Evolutionary conservation across 768 basidiomycete genomes (phyloP).

Genomic region (Candolleomyces efflorescens): DNA sequence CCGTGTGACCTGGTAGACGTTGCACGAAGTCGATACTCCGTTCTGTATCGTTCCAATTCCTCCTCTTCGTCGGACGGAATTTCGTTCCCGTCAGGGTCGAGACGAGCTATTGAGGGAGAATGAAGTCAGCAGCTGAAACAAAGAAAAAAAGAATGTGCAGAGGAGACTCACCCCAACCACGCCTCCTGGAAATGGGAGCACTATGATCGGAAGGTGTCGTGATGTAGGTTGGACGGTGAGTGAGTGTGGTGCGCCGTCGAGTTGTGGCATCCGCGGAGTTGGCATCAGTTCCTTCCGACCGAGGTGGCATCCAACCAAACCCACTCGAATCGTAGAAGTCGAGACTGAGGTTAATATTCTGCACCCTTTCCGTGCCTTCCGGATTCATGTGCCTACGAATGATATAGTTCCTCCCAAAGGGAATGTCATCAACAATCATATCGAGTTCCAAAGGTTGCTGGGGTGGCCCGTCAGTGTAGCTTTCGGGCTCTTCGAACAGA

Average conservation of each 20-base stretch:
- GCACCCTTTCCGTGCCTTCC: slow-evolving; percentile 35
- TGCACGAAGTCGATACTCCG: slow-evolving; percentile 41
- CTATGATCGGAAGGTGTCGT: background rate
- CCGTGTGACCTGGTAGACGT: slow-evolving; percentile 1
- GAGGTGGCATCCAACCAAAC: background rate
- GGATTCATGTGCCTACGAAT: slow-evolving; percentile 30
- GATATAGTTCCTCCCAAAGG: slow-evolving; percentile 27
- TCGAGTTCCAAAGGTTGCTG: background rate
- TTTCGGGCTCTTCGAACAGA: slow-evolving; percentile 38
- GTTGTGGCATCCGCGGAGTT: background rate
- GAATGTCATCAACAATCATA: slow-evolving; percentile 10
- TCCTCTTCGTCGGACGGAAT: slow-evolving; percentile 60
- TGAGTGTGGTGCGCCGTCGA: background rate
- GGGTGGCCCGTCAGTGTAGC: slow-evolving; percentile 20
- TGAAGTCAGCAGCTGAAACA: slow-evolving; percentile 2
- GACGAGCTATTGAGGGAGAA: slow-evolving; percentile 30
- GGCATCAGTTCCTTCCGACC: slow-evolving; percentile 1
- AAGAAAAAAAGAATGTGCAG: slow-evolving; percentile 4
- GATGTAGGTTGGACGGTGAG: background rate
- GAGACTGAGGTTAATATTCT: slow-evolving; percentile 37
- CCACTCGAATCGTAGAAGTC: too few relatives aligned
- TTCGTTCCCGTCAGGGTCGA: slow-evolving; percentile 60
- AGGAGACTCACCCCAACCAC: slow-evolving; percentile 42
- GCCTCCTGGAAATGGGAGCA: slow-evolving; percentile 20
- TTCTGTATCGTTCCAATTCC: slow-evolving; percentile 50